Evolutionary conservation across 345 rosid genomes (phyloP), one percentile per base, ranked within the genome.

Genomic region (Schrenkiella parvula): DNA sequence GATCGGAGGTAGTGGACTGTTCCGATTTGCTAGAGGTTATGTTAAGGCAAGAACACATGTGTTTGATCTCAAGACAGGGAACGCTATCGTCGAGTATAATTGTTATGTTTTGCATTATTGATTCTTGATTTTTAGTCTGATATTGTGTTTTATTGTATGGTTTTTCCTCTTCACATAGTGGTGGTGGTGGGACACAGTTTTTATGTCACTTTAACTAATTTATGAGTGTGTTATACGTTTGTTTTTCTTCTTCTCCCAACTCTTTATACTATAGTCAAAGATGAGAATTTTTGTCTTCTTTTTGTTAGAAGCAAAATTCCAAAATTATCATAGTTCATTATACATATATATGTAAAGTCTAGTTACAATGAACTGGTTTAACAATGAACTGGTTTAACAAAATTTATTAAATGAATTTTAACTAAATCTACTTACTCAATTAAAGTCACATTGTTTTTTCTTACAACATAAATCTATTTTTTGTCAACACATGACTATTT

Each of bases 1-100:
- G 79, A 68, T 88, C 32, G 86, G 89, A 29, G 95, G 95, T 8
- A 84, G 88, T 74, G 95, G 97, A 12, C 71, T 86, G 19, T 83
- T 90, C 83, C 80, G 93, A 64, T 85, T 88, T 68, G 92, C 88
- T 5, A 74, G 89, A 25, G 96, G 96, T 6, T 90, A 86, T 83
- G 92, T 80, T 72, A 64, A 85, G 61, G 86, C 85, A 1, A 81
- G 47, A 50, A 90, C 93, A 2, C 71, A 80, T 67, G 52, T 10
- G 5, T 70, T 83, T 22, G 57, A 87, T 72, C 7, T 17, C 3
- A 68, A 55, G 34, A 46, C 83, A n/a, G 78, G 82, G 31, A 74
- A 86, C 52, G 87, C 89, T 8, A 50, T 48, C 0, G 83, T 86
- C 3, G 82, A 83, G 83, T 86, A 86, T 57, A 82, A 80, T 50